Evolutionary conservation across 176 grass and related monocot species (phyloP), one percentile per base, ranked within the genome.

Genomic region (Bromus sterilis): DNA sequence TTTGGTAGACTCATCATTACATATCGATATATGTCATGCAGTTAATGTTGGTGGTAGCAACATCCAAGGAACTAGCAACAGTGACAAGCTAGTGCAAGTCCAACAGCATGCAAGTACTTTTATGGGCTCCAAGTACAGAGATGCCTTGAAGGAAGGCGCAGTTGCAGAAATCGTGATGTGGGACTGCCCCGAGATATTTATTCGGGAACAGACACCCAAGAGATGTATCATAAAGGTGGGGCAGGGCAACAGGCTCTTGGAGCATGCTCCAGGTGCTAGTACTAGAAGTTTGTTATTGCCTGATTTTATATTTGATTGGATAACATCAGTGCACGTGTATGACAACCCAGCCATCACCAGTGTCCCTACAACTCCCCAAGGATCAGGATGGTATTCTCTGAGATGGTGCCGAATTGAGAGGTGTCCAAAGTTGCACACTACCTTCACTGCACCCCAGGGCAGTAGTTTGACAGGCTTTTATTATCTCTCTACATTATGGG

Each of bases 401-500:
- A 0, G 0, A 7, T 82, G 80, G 80, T 82, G 40, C 28, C 55
- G 55, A 15, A 4, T 82, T 10, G 56, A 63, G 68, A 43, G 68
- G 11, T 82, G 80, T 21, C 80, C 34, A 4, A 57, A 2, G 10
- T 21, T 80, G 36, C 2, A 80, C 2, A 20, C 12, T 1, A 8
- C 73, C 26, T 82, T 82, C 25, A 2, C 7, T 32, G 4, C 1
- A 49, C 40, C 15, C 39, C 14, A 48, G 1, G 14, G 4, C 43
- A 42, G 11, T 13, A 15, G 14, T 46, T 0, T 5, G 11, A 4
- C 1, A 13, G 5, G 1, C 4, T 16, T 16, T 14, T 0, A 0
- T 0, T 0, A 0, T 16, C 5, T 49, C 3, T 0, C 2, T 0
- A 20, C 2, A 0, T 49, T 49, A 18, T 49, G 46, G 46, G 46